A percentile compares a stretch with the other conserved stretches of the same genome.
These are phyloP conservation scores for Capillidium heterosporum DNA, from an alignment of 371 early-diverging fungal genomes.

Conservation along the genomic window DNA sequence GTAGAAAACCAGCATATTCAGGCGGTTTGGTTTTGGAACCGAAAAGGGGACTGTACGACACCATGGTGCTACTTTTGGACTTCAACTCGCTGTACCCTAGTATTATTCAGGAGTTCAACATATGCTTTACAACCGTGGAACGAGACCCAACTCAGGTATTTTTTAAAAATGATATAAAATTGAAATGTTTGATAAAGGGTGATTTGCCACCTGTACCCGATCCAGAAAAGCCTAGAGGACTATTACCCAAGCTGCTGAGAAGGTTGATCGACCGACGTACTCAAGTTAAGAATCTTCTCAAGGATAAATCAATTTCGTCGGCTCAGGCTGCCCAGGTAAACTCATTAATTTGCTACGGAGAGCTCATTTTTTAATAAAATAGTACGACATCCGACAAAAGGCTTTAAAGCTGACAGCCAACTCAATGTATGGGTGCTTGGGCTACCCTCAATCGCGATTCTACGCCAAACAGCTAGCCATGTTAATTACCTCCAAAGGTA, in stretches of 20 bases:
- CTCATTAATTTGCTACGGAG: background rate
- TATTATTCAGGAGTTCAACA: conserved; percentile 99
- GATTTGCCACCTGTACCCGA: conserved; percentile 63
- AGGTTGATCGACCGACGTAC: conserved; percentile 83
- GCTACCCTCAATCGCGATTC: conserved; percentile 89
- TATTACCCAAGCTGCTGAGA: conserved; percentile 81
- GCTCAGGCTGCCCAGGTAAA: conserved; percentile 38
- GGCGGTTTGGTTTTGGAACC: conserved; percentile 99
- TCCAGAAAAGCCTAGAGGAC: conserved; percentile 37
- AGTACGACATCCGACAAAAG: conserved; percentile 88
- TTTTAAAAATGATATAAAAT: background rate
- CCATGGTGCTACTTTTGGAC: conserved; percentile 90
- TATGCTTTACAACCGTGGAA: conserved; percentile 97
- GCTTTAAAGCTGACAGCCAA: conserved; percentile 99
- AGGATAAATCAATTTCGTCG: conserved; percentile 34
- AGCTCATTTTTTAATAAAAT: background rate
- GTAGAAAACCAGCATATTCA: conserved; percentile 82
- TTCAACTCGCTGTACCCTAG: conserved; percentile 99
- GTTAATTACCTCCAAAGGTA: conserved; percentile 93
- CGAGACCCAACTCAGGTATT: conserved; percentile 6
- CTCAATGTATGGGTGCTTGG: conserved; percentile 99
- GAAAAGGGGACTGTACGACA: conserved; percentile 93
- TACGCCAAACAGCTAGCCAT: conserved; percentile 97
- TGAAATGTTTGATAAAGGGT: conserved; percentile 16
- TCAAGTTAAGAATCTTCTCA: conserved; percentile 84